Percentiles rank a stretch among this genome's conserved stretches.
These are phyloP conservation scores for Lathyrus aphaca DNA, from an alignment of 306 rosid genomes.

Conservation along the genomic window DNA sequence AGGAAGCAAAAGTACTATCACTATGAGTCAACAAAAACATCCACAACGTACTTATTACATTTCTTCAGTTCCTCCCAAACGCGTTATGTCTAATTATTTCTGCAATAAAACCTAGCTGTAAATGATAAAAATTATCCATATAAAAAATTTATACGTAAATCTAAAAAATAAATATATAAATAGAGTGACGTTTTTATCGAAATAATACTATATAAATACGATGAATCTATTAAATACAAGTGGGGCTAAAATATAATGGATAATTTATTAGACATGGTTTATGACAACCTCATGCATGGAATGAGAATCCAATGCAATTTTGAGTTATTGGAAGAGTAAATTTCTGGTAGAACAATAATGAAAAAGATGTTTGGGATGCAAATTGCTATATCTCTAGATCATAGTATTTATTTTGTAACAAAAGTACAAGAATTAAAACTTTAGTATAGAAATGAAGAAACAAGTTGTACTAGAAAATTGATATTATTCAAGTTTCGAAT, in stretches of 20 bases:
- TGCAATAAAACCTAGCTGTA: too few relatives aligned
- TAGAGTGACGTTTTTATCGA: not conserved
- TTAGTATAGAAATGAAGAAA: constrained; percentile 19
- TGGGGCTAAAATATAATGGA: constrained; percentile 25
- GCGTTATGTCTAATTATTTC: too few relatives aligned
- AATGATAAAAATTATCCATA: too few relatives aligned
- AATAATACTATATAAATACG: not conserved
- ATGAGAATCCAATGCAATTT: constrained; percentile 30
- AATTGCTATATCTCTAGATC: not conserved
- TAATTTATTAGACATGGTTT: constrained; percentile 32
- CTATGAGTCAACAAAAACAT: too few relatives aligned
- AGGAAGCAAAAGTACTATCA: too few relatives aligned
- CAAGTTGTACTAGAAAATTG: not conserved
- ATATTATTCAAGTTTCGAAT: not conserved
- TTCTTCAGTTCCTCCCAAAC: too few relatives aligned
- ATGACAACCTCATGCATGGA: constrained; percentile 31
- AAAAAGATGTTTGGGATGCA: constrained; percentile 10
- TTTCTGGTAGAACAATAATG: constrained; percentile 15
- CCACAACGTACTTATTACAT: too few relatives aligned
- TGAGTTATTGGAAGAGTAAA: constrained; percentile 13
- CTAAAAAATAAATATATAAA: not conserved
- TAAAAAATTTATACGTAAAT: too few relatives aligned
- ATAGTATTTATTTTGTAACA: not conserved
- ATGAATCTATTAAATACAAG: constrained; percentile 32
- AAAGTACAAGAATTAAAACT: constrained; percentile 11